Conservation (phyloP, 108 stramenopile species). For the Aurantiochytrium sp. region DNA sequence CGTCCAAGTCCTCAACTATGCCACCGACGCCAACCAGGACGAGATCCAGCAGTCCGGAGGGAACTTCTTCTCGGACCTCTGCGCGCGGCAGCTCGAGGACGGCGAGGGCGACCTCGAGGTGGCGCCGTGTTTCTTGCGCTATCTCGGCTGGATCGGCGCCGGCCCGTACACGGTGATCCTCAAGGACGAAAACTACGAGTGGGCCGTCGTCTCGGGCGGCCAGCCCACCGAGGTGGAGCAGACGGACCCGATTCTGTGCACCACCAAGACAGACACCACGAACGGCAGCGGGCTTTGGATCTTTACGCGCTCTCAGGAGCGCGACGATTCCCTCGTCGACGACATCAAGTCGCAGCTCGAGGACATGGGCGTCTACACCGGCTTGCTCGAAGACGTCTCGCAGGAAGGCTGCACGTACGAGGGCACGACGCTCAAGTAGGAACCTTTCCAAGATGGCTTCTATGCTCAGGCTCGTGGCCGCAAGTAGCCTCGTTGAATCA, state of each 20-base stretch:
- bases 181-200: not conserved
- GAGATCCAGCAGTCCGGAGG: not conserved
- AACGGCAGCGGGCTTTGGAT: not conserved
- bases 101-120: not conserved
- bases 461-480: no score
- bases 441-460: no score
- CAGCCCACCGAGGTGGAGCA: conserved; percentile 1
- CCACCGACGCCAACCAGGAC: not conserved
- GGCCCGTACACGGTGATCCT: not conserved
- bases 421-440: not conserved
- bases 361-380: not conserved
- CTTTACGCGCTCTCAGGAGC: not conserved
- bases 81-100: not conserved
- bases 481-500: no score
- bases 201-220: not conserved
- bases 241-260: not conserved
- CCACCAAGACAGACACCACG: not conserved
- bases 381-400: not conserved
- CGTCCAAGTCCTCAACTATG: not conserved
- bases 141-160: not conserved
- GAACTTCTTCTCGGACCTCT: not conserved
- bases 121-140: not conserved
- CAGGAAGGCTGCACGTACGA: not conserved
- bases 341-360: not conserved
- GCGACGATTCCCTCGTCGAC: not conserved